Conservation (phyloP, 768 basidiomycete species). For the Boletus sp. region DNA sequence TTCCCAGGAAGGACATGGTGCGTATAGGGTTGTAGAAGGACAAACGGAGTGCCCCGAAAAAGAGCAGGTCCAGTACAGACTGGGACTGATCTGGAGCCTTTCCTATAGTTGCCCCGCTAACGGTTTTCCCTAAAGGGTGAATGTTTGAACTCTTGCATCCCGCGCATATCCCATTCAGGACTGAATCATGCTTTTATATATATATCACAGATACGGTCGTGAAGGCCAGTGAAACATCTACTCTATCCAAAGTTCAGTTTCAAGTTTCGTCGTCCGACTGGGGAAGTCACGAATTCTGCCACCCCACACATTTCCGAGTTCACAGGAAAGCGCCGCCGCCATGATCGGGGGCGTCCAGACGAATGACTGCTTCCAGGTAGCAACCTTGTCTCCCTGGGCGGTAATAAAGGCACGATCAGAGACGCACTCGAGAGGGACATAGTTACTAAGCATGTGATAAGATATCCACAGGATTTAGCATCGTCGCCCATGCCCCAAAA, state of each 20-base stretch:
- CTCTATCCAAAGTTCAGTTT: neutral
- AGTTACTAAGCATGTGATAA: no score
- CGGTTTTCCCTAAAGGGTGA: no score
- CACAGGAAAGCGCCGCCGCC: no score
- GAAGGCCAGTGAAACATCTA: neutral
- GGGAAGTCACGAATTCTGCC: no score
- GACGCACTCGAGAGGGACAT: no score
- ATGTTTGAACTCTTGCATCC: neutral
- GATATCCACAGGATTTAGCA: no score
- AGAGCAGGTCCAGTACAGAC: slow-evolving; percentile 23
- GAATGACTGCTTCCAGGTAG: no score
- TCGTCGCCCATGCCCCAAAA: no score
- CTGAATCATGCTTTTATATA: neutral
- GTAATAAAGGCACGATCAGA: neutral
- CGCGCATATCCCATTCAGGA: neutral
- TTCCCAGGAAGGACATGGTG: slow-evolving; percentile 18
- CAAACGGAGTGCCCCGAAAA: slow-evolving; percentile 25
- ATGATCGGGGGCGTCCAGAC: neutral
- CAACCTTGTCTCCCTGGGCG: neutral
- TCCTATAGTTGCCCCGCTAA: no score
- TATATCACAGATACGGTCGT: neutral
- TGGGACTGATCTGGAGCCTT: slow-evolving; percentile 20
- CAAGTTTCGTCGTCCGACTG: neutral
- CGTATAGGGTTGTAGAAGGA: slow-evolving; percentile 25
- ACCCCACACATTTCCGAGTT: neutral